Evolutionary conservation across 306 rosid species (phyloP).

Genomic region (Dryas alaskensis): DNA sequence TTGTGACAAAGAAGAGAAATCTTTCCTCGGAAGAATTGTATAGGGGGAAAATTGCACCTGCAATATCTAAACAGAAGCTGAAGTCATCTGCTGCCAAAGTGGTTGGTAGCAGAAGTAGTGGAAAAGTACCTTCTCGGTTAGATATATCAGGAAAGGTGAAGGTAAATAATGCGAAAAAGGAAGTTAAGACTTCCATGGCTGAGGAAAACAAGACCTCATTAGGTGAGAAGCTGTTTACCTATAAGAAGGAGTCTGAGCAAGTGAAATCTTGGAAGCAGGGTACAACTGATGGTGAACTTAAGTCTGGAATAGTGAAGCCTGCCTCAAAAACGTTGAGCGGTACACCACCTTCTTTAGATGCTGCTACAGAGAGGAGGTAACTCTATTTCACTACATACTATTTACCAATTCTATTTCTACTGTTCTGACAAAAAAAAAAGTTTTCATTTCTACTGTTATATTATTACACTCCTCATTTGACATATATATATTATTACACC

Average conservation of each 20-base stretch:
- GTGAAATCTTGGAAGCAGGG: conserved; percentile 39
- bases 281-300: conserved; percentile 30
- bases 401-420: neutral
- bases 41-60: conserved; percentile 32
- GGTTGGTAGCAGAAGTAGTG: conserved; percentile 31
- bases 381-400: conserved; percentile 7
- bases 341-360: conserved; percentile 45
- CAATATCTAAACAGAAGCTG: conserved; percentile 31
- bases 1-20: conserved; percentile 32
- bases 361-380: conserved; percentile 71
- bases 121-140: conserved; percentile 36
- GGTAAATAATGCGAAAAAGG: conserved; percentile 43
- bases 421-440: neutral
- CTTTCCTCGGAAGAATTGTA: conserved; percentile 28
- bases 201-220: conserved; percentile 38
- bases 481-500: no score
- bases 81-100: conserved; percentile 33
- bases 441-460: no score
- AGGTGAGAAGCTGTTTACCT: conserved; percentile 37
- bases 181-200: conserved; percentile 26
- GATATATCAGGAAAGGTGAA: conserved; percentile 41
- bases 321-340: conserved; percentile 31
- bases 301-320: conserved; percentile 25
- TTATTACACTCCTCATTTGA: neutral
- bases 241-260: conserved; percentile 31